Percentiles rank a stretch among this genome's conserved stretches.
These are phyloP conservation scores for Epichloe hybrida DNA, from an alignment of 2,329 filamentous ascomycete species.

Conservation along the genomic window DNA sequence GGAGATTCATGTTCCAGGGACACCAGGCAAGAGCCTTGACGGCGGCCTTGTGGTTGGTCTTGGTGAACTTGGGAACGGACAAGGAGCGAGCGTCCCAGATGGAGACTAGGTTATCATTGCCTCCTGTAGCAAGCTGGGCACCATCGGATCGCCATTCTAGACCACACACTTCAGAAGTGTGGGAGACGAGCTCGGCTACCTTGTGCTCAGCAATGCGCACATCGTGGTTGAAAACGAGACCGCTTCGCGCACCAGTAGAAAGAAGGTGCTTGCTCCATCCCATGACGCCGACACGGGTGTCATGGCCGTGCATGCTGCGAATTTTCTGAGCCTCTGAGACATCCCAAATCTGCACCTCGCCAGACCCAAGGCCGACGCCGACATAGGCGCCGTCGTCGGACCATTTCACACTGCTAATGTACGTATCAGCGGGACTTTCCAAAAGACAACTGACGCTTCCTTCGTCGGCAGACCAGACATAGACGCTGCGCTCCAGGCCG, in stretches of 20 bases:
- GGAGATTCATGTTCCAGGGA: conserved; percentile 94
- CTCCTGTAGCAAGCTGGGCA: conserved; percentile 90
- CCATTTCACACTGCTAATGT: conserved; percentile 98
- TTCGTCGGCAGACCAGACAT: conserved; percentile 95
- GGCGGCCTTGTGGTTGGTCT: conserved; percentile 98
- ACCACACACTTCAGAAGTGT: conserved; percentile 95
- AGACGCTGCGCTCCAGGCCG: conserved; percentile 90
- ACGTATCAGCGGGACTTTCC: conserved; percentile 80
- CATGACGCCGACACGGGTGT: conserved; percentile 94
- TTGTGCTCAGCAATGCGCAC: conserved; percentile 97
- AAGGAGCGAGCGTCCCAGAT: conserved; percentile 98
- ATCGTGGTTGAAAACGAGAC: conserved; percentile 96
- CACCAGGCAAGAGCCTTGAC: conserved; percentile 98
- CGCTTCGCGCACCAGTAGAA: conserved; percentile 86
- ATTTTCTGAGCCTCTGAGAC: conserved; percentile 91
- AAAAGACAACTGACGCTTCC: conserved; percentile 80
- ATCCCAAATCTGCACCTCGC: conserved; percentile 98
- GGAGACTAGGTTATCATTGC: conserved; percentile 96
- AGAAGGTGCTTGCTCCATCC: conserved; percentile 98
- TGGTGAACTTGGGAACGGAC: conserved; percentile 92
- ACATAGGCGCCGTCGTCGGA: conserved; percentile 95
- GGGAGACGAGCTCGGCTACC: conserved; percentile 88
- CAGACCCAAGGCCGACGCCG: conserved; percentile 83
- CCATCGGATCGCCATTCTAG: conserved; percentile 96
- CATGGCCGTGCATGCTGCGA: conserved; percentile 96